Evolutionary conservation across 352 stramenopile genomes (phyloP).

Genomic region (Phytophthora kernoviae): DNA sequence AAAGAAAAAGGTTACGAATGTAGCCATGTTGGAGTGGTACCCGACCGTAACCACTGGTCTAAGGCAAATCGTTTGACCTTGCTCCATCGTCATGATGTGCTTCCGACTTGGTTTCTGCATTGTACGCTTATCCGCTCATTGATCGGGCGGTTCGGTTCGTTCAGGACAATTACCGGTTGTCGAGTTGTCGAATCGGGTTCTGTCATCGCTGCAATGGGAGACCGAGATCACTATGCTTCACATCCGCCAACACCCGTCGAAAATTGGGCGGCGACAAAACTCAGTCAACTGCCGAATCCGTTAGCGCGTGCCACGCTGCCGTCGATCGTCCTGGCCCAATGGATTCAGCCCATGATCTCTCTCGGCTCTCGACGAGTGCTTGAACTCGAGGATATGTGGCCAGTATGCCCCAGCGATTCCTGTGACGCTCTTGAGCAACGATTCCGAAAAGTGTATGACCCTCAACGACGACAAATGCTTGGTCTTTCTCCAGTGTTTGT

Average conservation of each 20-base stretch:
- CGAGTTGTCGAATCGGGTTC: neutral
- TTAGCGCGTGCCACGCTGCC: slow-evolving; percentile 35
- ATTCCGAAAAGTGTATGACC: slow-evolving; percentile 29
- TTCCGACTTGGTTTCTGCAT: neutral
- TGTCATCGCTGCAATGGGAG: neutral
- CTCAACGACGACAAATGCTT: slow-evolving; percentile 5
- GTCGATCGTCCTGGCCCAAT: slow-evolving; percentile 36
- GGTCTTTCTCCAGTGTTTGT: slow-evolving; percentile 22
- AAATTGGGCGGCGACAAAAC: neutral
- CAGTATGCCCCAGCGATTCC: slow-evolving; percentile 25
- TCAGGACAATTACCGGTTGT: neutral
- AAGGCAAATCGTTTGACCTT: too few relatives aligned
- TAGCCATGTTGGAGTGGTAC: too few relatives aligned
- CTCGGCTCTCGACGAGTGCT: slow-evolving; percentile 29
- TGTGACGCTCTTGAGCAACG: slow-evolving; percentile 23
- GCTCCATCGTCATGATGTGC: neutral
- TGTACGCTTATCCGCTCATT: neutral
- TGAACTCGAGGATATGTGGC: slow-evolving; percentile 37
- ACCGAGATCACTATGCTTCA: neutral
- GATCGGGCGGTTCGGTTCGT: neutral
- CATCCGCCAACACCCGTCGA: neutral
- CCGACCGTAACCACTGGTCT: too few relatives aligned
- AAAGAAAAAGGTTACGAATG: too few relatives aligned
- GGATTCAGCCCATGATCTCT: slow-evolving; percentile 43
- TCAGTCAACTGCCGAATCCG: slow-evolving; percentile 36